Conservation (phyloP, 805 yeast genomes). For the Schizosaccharomyces lindneri region DNA sequence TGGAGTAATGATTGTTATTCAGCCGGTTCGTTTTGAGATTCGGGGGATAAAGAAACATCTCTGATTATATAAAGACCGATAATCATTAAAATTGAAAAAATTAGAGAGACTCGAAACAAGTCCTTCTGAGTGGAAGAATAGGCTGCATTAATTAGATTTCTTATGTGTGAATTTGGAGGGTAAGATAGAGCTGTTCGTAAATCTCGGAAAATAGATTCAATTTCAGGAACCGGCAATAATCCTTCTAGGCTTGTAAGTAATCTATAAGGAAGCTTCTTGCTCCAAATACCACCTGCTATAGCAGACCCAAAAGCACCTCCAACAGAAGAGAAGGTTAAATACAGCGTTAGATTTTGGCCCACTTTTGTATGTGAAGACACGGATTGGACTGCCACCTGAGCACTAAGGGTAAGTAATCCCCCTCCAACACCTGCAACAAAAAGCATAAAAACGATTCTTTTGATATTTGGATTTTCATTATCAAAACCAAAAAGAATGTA, state of each 20-base stretch:
- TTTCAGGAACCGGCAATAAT: background rate
- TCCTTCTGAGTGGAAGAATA: background rate
- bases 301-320: constrained; percentile 36
- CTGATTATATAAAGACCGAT: background rate
- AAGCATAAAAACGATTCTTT: constrained; percentile 11
- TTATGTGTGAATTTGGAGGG: background rate
- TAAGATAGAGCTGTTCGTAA: background rate
- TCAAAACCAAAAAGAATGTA: background rate
- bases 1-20: background rate
- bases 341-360: constrained; percentile 30
- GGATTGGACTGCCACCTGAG: constrained; percentile 30
- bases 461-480: background rate
- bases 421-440: constrained; percentile 34
- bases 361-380: constrained; percentile 28
- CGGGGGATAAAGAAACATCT: background rate
- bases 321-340: constrained; percentile 28
- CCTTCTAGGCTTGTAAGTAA: background rate
- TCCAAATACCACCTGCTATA: constrained; percentile 41
- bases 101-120: background rate
- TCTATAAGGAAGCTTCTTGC: constrained; percentile 9
- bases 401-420: constrained; percentile 33
- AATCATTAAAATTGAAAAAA: background rate
- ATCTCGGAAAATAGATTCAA: background rate
- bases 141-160: background rate
- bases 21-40: background rate